A percentile compares a stretch with the other conserved stretches of the same genome.
phyloP scores from a whole-genome alignment of 257 asterid species.

The Paraleonurus japonicus region DNA sequence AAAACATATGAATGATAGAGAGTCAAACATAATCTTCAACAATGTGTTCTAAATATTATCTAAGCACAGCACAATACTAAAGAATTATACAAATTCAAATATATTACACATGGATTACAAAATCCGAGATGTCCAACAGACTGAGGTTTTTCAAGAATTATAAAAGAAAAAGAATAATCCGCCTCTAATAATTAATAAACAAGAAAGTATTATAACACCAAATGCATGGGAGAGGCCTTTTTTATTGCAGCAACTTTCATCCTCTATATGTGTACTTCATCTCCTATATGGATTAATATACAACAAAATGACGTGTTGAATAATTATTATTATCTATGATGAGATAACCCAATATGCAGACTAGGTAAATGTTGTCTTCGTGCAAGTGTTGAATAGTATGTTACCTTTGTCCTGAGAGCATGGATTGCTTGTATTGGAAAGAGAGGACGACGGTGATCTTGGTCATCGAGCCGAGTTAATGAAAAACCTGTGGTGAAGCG shows the following conservation, averaged over 20 bases:
- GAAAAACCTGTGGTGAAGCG: constrained; percentile 93
- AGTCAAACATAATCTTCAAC: not conserved
- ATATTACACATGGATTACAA: constrained; percentile 5
- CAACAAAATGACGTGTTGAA: constrained; percentile 17
- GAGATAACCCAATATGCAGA: not conserved
- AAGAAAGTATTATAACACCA: not conserved
- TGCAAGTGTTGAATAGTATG: not conserved
- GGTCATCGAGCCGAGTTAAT: constrained; percentile 30
- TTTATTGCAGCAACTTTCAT: constrained; percentile 6
- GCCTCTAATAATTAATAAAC: not conserved
- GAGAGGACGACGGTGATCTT: not conserved
- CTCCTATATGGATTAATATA: constrained; percentile 26
- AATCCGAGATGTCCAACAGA: not conserved
- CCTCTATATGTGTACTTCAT: constrained; percentile 17
- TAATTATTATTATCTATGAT: not conserved
- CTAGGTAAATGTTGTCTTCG: not conserved
- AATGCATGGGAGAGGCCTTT: constrained; percentile 9
- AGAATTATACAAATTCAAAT: not conserved
- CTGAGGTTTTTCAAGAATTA: not conserved
- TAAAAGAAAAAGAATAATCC: not conserved
- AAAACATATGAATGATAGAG: not conserved
- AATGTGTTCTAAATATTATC: not conserved
- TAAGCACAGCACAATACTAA: too few relatives aligned
- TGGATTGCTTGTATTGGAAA: not conserved
- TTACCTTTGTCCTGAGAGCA: not conserved